Evolutionary conservation across 2,329 filamentous ascomycete genomes (phyloP), one percentile per base, ranked within the genome.

Genomic region (Drechslerella dactyloides): DNA sequence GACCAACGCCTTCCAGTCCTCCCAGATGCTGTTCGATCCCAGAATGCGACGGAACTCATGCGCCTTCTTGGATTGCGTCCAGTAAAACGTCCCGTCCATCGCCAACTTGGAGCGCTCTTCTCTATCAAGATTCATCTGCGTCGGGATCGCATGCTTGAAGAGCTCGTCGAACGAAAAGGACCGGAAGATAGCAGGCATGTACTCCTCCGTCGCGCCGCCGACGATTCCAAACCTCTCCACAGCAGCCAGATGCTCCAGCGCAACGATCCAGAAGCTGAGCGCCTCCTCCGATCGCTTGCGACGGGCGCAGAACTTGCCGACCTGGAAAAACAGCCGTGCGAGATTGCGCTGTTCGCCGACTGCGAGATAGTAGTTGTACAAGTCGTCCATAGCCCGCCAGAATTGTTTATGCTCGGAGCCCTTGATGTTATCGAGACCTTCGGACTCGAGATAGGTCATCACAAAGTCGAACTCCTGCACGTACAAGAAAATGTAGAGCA

Each of bases 1-100:
- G 10, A 72, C n/a, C 1, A 72, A n/a, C 17, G 27, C 40, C 11
- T 40, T 33, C 1, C 44, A n/a, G 19, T 72, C 55, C 27, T 72
- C 60, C 68, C 68, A 72, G 2, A 72, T 48, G 2, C 48, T 65
- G 10, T 33, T 50, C 5, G 40, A 15, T 15, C 68, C 68, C 2
- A 72, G n/a, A 13, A 52, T 51, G 15, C 27, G 33, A 17, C 66
- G 50, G 17, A 65, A 46, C 23, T 66, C 57, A 13, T 53, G 55
- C 3, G 40, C 44, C 42, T 63, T 66, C n/a, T 15, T 33, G 19
- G 53, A 27, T 19, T 66, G 69, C 7, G 30, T 27, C 46, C 52
- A 51, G 21, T 21, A 27, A 35, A 55, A 69, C 27, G 44, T 48
- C n/a, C 19, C 63, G 19, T 11, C 53, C 44, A 55, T 64, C 50